Percentiles rank a stretch among this genome's conserved stretches.
phyloP scores from a whole-genome alignment of 768 basidiomycete species.

The Auricularia sp. region DNA sequence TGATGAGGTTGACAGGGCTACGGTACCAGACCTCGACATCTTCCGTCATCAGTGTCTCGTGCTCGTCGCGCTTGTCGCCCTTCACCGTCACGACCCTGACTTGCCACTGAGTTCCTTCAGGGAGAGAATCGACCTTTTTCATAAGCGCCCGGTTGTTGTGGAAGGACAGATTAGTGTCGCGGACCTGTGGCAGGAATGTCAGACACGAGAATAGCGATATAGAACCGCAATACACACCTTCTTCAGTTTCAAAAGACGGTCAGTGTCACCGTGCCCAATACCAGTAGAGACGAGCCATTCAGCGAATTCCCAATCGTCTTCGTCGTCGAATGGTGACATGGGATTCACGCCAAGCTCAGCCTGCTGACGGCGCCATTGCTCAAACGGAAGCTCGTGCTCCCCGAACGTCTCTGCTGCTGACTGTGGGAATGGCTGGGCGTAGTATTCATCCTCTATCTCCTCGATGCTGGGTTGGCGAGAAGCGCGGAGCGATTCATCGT shows the following conservation, averaged over 20 bases:
- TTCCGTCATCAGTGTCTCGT: neutral
- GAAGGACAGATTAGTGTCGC: slow-evolving; percentile 15
- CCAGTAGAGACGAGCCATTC: slow-evolving; percentile 22
- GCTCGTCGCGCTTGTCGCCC: neutral
- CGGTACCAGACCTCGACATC: slow-evolving; percentile 17
- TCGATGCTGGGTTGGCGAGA: neutral
- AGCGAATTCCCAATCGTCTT: slow-evolving; percentile 27
- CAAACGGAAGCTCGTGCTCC: neutral
- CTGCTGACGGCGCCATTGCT: neutral
- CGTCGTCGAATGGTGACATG: slow-evolving; percentile 13
- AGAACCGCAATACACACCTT: slow-evolving; percentile 14
- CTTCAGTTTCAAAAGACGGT: slow-evolving; percentile 23
- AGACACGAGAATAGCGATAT: neutral
- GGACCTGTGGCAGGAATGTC: slow-evolving; percentile 11
- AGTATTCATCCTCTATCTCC: neutral
- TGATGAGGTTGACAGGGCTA: slow-evolving; percentile 20
- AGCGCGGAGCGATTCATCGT: too few relatives aligned
- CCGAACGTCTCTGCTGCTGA: neutral
- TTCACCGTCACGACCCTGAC: neutral
- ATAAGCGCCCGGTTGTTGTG: slow-evolving; percentile 16
- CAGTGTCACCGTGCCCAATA: slow-evolving; percentile 19
- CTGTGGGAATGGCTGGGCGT: neutral
- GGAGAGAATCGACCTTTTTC: slow-evolving; percentile 20
- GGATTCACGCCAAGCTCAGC: neutral
- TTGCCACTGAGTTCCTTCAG: slow-evolving; percentile 17